Base-by-base conservation (phyloP, 1,284 basidiomycete species). In the Fistulinella cinereoalba region DNA sequence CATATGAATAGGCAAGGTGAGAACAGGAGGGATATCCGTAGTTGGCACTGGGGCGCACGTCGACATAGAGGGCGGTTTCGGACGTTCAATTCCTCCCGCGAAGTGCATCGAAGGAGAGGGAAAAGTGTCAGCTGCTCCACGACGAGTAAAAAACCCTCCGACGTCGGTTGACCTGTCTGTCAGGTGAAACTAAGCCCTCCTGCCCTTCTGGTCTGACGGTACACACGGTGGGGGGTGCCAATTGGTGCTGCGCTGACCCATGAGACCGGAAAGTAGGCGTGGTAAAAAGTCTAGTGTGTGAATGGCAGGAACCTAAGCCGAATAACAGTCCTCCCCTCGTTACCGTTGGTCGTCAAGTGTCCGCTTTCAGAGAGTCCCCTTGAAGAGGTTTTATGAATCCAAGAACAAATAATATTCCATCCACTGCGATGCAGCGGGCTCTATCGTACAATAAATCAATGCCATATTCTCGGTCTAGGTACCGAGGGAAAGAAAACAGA, bases 361-460 rank as follows among this genome's bases (percentile, higher is more conserved):
- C 28, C 13, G 11, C 11, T 31, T 31, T 31, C 28, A 31, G 13
- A 12, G 8, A 8, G n/a, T 40, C 36, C 37, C 39, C 9, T 29
- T 12, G 8, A 27, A 12, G 19, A 23, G 25, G 33, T 25, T 13
- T 1, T 37, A 34, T 47, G 28, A 46, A 58, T 43, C 57, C 61
- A 60, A 60, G 60, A 60, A 54, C 50, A 37, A 61, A 62, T 60
- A 64, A 56, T 64, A 64, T 61, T 64, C 62, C 62, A 62, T 67
- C 62, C 64, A 31, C 54, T 53, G 57, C 50, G 47, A 10, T 22
- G 37, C 3, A 18, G 48, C 49, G 49, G 46, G 38, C 36, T 62
- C 61, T 62, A 62, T 64, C 59, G 64, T 62, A 62, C 60, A 62
- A 62, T 62, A 62, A 66, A 55, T 62, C 60, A 62, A 65, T 66